Base-by-base conservation (phyloP, 331 rosid genomes). In the Dryas integrifolia region DNA sequence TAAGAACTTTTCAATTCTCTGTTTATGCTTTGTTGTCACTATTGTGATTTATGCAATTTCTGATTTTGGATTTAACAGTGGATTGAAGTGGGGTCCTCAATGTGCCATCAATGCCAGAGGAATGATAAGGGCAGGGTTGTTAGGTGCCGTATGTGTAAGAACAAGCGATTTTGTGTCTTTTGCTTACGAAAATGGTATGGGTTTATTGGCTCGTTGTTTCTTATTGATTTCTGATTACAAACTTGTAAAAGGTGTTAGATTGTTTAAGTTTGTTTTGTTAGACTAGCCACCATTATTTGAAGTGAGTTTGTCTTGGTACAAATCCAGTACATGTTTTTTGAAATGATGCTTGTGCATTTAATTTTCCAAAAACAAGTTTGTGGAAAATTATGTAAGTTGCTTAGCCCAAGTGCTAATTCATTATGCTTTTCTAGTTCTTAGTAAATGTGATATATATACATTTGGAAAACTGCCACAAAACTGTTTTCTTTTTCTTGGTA, bases 51-150 rank as follows among this genome's bases (percentile, higher is more conserved):
- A 24, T 15, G 66, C 1, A 4, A 49, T 65, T 72, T 60, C 40
- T 57, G 65, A 73, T 61, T 63, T 56, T 82, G 39, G 13, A 51
- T 72, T 72, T 30, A 14, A 61, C 88, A 88, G 92, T 77, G 24
- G 73, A 60, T 81, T 14, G 85, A 80, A 71, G 76, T 85, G 40
- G 58, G 30, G 53, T 83, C 85, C 63, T 52, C 66, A 60, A 86
- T 87, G 97, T 93, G 98, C 76, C 98, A 91, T 83, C 98, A 93
- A 72, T 91, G 98, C 60, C 96, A 91, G 83, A 89, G 95, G 82
- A 89, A 86, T 77, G 97, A 91, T 48, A 93, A 85, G 74, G 97
- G 86, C 43, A 44, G 61, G 49, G 92, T 89, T 66, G 91, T 93
- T 38, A 79, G 85, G 64, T 93, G 98, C 65, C 57, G 5, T 5